Evolutionary conservation across 225 moss, liverwort and hornwort genomes (phyloP).

Genomic region (Climacium dendroides): DNA sequence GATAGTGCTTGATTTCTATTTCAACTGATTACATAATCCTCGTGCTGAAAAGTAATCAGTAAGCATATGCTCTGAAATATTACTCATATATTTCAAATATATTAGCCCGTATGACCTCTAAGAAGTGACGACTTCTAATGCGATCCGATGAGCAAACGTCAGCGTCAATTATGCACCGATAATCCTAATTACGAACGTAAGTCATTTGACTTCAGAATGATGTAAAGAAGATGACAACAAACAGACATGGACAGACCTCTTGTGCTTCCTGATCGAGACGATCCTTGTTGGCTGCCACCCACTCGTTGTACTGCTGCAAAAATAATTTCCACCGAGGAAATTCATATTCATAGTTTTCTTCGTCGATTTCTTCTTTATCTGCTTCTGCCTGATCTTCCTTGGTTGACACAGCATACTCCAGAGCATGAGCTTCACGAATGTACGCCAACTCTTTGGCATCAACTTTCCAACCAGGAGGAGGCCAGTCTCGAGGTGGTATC

Average conservation of each 20-base stretch:
- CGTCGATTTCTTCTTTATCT: slow-evolving; percentile 36
- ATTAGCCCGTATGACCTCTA: not conserved
- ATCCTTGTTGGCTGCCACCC: slow-evolving; percentile 82
- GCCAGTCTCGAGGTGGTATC: slow-evolving; percentile 91
- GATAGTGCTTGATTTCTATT: not conserved
- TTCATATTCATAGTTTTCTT: slow-evolving; percentile 17
- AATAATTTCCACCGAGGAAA: slow-evolving; percentile 76
- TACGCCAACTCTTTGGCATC: slow-evolving; percentile 83
- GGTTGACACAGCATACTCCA: slow-evolving; percentile 20
- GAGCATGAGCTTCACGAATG: slow-evolving; percentile 63
- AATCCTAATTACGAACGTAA: not conserved
- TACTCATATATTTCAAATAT: not conserved
- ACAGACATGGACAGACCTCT: slow-evolving; percentile 33
- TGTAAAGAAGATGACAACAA: not conserved
- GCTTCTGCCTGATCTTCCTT: slow-evolving; percentile 39
- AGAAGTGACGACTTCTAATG: not conserved
- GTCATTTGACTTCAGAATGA: not conserved
- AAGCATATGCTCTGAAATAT: not conserved
- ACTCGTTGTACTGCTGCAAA: slow-evolving; percentile 80
- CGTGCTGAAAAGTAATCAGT: not conserved
- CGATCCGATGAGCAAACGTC: not conserved
- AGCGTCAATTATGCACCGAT: not conserved
- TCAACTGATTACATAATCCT: not conserved
- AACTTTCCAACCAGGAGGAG: slow-evolving; percentile 94
- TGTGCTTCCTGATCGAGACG: slow-evolving; percentile 60